phyloP scores from a whole-genome alignment of 805 yeast species.

The Vanderwaltozyma verrucispora region DNA sequence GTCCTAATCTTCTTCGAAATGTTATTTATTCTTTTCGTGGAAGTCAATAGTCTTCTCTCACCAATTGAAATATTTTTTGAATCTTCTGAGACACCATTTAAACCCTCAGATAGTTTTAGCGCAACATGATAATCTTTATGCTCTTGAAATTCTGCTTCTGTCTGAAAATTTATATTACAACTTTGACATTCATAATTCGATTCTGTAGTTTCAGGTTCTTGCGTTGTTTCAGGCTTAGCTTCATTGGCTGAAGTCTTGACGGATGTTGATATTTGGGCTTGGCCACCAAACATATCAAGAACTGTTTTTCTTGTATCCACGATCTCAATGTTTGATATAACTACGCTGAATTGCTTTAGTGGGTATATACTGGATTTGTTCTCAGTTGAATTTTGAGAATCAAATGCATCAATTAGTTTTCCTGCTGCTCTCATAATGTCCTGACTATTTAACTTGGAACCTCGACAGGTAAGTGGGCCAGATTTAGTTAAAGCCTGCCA shows the following conservation, averaged over 20 bases:
- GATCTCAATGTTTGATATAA: conserved; percentile 44
- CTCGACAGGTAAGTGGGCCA: conserved; percentile 8
- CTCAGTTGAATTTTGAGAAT: conserved; percentile 20
- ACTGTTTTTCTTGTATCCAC: conserved; percentile 27
- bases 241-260: neutral
- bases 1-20: neutral
- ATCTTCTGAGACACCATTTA: conserved; percentile 29
- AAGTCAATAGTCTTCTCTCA: conserved; percentile 19
- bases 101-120: conserved; percentile 34
- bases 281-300: conserved; percentile 25
- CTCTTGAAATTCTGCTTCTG: conserved; percentile 26
- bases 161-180: conserved; percentile 13
- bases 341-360: conserved; percentile 39
- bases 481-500: conserved; percentile 17
- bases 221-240: neutral
- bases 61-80: conserved; percentile 20
- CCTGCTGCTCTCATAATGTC: conserved; percentile 28
- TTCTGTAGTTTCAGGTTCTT: neutral
- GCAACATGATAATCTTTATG: conserved; percentile 50
- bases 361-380: conserved; percentile 32
- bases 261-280: neutral
- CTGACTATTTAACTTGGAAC: conserved; percentile 11
- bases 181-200: neutral
- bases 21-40: conserved; percentile 3
- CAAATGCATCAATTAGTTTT: conserved; percentile 34